These are phyloP conservation scores for Strobilomyces confusus DNA, from an alignment of 768 basidiomycete species.

Conservation along the genomic window DNA sequence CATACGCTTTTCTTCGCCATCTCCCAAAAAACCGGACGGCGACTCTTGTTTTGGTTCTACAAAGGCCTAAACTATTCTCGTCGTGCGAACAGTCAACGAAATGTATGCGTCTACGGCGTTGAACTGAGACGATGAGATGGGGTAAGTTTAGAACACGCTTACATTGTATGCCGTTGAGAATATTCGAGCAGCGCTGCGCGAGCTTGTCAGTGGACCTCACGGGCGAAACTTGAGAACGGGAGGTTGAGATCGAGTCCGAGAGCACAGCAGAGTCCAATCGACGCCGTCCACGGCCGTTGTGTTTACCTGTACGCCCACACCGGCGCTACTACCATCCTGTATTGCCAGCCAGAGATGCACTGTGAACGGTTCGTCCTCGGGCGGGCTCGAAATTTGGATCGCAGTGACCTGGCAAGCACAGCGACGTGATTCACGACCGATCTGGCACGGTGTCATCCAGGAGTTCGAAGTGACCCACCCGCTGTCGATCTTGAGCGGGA, in stretches of 20 bases:
- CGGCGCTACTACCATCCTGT: no score
- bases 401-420: no score
- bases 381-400: no score
- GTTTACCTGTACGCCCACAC: not conserved
- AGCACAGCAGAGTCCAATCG: not conserved
- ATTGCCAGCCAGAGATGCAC: no score
- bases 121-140: not conserved
- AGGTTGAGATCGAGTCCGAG: not conserved
- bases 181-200: not conserved
- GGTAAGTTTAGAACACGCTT: not conserved
- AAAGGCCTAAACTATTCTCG: not conserved
- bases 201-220: not conserved
- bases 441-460: constrained; percentile 78
- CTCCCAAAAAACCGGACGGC: constrained; percentile 11
- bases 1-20: not conserved
- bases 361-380: no score
- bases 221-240: not conserved
- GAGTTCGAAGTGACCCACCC: constrained; percentile 79
- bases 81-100: not conserved
- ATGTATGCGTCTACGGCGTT: not conserved
- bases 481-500: constrained; percentile 85
- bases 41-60: not conserved
- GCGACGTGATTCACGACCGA: no score
- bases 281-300: not conserved
- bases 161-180: constrained; percentile 4